These are phyloP conservation scores for Termitomyces sp. DNA, from an alignment of 768 basidiomycete species.

Conservation along the genomic window DNA sequence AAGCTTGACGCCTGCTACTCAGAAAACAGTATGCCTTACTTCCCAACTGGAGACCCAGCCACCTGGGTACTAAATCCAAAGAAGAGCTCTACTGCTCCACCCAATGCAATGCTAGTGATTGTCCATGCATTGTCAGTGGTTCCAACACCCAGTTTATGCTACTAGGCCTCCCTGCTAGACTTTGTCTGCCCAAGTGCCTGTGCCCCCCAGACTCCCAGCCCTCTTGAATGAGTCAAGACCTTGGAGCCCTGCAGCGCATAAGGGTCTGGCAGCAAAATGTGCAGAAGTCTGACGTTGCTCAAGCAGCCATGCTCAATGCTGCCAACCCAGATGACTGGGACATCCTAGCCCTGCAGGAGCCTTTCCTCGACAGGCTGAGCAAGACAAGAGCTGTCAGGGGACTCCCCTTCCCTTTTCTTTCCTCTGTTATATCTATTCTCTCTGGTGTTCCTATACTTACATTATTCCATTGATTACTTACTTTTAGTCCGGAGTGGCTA, in stretches of 20 bases:
- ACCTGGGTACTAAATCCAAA: not conserved
- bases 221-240: not conserved
- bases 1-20: not conserved
- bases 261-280: not conserved
- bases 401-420: no score
- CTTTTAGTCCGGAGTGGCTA: no score
- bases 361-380: not conserved
- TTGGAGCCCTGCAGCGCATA: not conserved
- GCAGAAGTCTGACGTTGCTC: no score
- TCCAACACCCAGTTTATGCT: not conserved
- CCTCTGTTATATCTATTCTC: no score
- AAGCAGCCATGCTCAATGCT: not conserved
- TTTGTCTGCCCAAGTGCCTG: not conserved
- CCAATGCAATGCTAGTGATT: no score
- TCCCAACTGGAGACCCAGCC: not conserved
- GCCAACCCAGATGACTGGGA: no score
- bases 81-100: not conserved
- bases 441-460: no score
- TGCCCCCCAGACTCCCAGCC: no score
- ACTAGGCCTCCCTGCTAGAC: not conserved
- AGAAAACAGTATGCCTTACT: not conserved
- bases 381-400: no score
- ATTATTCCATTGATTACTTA: no score
- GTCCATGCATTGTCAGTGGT: not conserved
- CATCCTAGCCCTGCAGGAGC: not conserved